Evolutionary conservation across 345 rosid species (phyloP), one percentile per base, ranked within the genome.

Genomic region (Alliaria petiolata): DNA sequence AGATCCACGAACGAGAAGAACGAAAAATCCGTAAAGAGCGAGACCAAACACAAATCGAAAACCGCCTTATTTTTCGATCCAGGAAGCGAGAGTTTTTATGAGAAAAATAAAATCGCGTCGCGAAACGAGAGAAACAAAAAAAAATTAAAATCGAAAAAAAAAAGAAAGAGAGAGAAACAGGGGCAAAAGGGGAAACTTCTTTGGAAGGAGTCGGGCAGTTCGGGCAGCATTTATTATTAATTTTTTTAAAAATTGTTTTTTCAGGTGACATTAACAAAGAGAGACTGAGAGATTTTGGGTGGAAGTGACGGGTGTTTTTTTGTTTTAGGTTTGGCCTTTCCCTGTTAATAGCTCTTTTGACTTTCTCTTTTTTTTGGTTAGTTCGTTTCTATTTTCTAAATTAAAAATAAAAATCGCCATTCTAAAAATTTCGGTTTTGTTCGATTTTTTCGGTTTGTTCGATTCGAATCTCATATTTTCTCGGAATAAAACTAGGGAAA

Each of bases 141-240:
- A 50, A 57, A 34, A 50, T 26, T 28, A 40, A 49, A 22, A 63
- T 7, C 5, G 33, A 0, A 30, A 51, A 59, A 72, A 51, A 57
- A 19, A 42, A 16, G 14, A 42, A 1, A 26, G 28, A 68, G 30
- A 59, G 61, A 69, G 71, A 74, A 43, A 62, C 76, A n/a, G 78
- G 70, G 70, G 82, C 60, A 56, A 81, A 79, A 70, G 81, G 28
- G 74, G 31, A 76, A 66, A 79, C 39, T 12, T 58, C 67, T 15
- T 59, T 11, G 11, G 59, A 35, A 59, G 9, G 2, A 52, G 13
- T 43, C 31, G 86, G 91, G 88, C 74, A 86, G 85, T 31, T 62
- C 76, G 86, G 84, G 85, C 80, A 82, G 38, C 3, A 3, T 42
- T 17, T 30, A 8, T 52, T 26, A 1, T 17, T 22, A 22, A 22